Evolutionary conservation across 495 filamentous ascomycete species (phyloP).

Genomic region (Poronia punctata): DNA sequence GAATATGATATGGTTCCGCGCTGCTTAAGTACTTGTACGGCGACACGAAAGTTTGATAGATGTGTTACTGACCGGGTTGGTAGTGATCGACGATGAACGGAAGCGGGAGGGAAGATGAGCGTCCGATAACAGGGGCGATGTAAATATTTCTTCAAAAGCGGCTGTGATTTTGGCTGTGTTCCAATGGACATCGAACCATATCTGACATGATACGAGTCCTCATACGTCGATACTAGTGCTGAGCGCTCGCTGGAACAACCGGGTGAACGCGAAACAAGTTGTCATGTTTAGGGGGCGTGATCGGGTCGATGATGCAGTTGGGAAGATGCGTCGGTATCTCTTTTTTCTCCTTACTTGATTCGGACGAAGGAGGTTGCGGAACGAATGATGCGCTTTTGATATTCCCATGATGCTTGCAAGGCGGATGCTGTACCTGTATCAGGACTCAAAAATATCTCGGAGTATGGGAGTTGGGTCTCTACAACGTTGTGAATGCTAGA

Average conservation of each 20-base stretch:
- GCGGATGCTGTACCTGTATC: conserved; percentile 43
- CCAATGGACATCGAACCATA: too few relatives aligned
- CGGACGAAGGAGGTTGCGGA: conserved; percentile 54
- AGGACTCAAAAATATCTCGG: conserved; percentile 48
- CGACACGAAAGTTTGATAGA: too few relatives aligned
- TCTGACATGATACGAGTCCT: too few relatives aligned
- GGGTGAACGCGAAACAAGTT: conserved; percentile 53
- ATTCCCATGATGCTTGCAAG: conserved; percentile 56
- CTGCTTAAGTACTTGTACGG: too few relatives aligned
- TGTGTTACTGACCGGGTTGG: too few relatives aligned
- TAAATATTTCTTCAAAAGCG: too few relatives aligned
- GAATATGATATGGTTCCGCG: too few relatives aligned
- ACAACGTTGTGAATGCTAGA: conserved; percentile 50
- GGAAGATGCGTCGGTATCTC: conserved; percentile 55
- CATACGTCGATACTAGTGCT: conserved; percentile 32
- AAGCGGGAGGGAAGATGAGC: too few relatives aligned
- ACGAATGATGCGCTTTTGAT: conserved; percentile 55
- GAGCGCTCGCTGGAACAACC: conserved; percentile 47
- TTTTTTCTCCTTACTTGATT: conserved; percentile 51
- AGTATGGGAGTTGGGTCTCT: conserved; percentile 53
- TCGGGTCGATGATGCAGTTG: conserved; percentile 53
- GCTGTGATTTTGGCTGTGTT: too few relatives aligned
- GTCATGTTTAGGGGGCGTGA: conserved; percentile 54
- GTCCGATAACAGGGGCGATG: too few relatives aligned
- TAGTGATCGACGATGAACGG: too few relatives aligned